Evolutionary conservation across 306 rosid genomes (phyloP), one percentile per base, ranked within the genome.

Genomic region (Glycine latifolia): DNA sequence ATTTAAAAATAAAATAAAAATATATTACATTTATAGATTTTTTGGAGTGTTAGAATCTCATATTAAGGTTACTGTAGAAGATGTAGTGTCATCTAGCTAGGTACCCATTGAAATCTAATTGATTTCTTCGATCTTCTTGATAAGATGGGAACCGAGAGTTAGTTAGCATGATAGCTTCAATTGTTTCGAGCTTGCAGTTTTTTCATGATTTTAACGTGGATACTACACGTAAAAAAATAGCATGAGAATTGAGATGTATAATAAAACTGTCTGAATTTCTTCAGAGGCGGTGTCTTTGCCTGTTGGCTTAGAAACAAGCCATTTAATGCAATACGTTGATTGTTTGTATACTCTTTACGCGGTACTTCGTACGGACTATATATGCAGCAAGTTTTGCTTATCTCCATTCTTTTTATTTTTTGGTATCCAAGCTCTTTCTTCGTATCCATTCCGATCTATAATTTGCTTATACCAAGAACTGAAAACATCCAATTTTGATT

Each of bases 261-360:
- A 0, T 39, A 39, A 26, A 26, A 5, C 46, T 14, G 15, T 5
- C n/a, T 73, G 73, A 49, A 65, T 20, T 62, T 80, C 48, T 61
- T 8, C 2, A 71, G 46, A 37, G 63, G n/a, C 43, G 44, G 59
- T 3, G 41, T 35, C 14, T 41, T 8, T 81, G 84, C 17, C 49
- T 26, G 75, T 53, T 63, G 84, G 17, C 12, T 8, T 8, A 16
- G 67, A 8, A 47, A 81, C 84, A 81, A 41, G 4, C 12, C 74
- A 73, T 63, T 80, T 16, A 80, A 80, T 60, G 79, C 84, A 37
- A 61, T 37, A n/a, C 12, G 37, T 79, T 70, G 62, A 44, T 6
- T 67, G n/a, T 26, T 60, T 0, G 41, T 46, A 1, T 46, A 8
- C 12, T 9, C 13, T 59, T 4, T 10, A 17, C 37, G 65, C 37